Conservation (phyloP, 2,329 filamentous ascomycete genomes). For the Cladosporium velox region DNA sequence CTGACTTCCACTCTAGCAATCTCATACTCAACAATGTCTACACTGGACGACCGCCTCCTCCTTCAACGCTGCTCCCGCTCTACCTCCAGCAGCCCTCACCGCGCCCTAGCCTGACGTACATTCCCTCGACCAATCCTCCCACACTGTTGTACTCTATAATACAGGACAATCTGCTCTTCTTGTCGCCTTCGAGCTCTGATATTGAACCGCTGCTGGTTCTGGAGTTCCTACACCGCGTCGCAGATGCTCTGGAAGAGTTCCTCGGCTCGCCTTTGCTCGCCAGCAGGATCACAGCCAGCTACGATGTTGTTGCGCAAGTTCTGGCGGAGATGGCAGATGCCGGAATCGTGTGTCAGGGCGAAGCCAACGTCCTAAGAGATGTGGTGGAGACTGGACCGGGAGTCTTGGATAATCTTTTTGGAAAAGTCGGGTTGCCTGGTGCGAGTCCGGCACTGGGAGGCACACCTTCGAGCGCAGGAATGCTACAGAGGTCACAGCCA, state of each 20-base stretch:
- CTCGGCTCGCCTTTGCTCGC: slow-evolving; percentile 83
- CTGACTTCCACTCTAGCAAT: slow-evolving; percentile 49
- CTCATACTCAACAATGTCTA: slow-evolving; percentile 88
- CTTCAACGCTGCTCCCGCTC: slow-evolving; percentile 75
- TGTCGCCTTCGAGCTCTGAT: slow-evolving; percentile 82
- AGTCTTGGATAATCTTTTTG: slow-evolving; percentile 83
- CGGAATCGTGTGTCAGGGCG: slow-evolving; percentile 84
- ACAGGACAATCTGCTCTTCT: slow-evolving; percentile 85
- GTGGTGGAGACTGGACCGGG: slow-evolving; percentile 83
- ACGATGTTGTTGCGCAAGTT: slow-evolving; percentile 91
- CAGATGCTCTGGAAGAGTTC: slow-evolving; percentile 93
- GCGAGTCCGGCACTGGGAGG: slow-evolving; percentile 32
- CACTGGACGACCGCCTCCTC: slow-evolving; percentile 75
- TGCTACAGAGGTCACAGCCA: slow-evolving; percentile 23
- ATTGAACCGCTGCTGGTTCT: slow-evolving; percentile 86
- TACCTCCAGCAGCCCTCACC: slow-evolving; percentile 82
- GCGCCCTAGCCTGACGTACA: slow-evolving; percentile 82
- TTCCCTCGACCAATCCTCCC: slow-evolving; percentile 78
- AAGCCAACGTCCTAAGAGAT: slow-evolving; percentile 89
- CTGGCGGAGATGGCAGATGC: slow-evolving; percentile 96
- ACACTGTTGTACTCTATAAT: slow-evolving; percentile 84
- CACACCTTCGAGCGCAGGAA: slow-evolving; percentile 24
- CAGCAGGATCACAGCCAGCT: slow-evolving; percentile 82
- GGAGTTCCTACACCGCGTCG: slow-evolving; percentile 89
- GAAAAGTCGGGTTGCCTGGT: slow-evolving; percentile 80